Evolutionary conservation across 345 rosid species (phyloP).

Genomic region (Chamaenerion angustifolium): DNA sequence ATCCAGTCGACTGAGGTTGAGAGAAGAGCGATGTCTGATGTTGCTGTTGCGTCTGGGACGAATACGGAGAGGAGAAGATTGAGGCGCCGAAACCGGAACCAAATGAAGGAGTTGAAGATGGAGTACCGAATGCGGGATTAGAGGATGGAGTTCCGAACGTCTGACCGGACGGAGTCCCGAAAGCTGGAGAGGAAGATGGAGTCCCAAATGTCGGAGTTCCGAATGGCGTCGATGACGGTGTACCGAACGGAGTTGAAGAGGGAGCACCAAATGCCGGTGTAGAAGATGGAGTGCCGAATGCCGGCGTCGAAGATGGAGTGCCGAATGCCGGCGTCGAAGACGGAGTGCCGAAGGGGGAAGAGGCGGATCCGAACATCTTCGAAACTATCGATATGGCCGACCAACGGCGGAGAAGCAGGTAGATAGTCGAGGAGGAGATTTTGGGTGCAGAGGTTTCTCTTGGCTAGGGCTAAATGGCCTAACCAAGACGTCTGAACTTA

Average conservation of each 20-base stretch:
- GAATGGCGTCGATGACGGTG: no score
- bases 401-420: conserved; percentile 3
- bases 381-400: not conserved
- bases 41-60: conserved; percentile 49
- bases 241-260: not conserved
- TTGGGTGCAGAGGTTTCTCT: not conserved
- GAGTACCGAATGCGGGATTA: no score
- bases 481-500: no score
- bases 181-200: conserved; percentile 6
- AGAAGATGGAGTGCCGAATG: conserved; percentile 1
- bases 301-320: conserved; percentile 20
- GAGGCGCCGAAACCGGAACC: conserved; percentile 38
- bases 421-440: not conserved
- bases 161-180: conserved; percentile 8
- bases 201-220: conserved; percentile 9
- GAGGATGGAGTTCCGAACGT: conserved; percentile 8
- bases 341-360: conserved; percentile 19
- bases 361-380: conserved; percentile 26
- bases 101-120: no score
- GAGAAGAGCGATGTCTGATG: conserved; percentile 24
- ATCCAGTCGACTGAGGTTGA: conserved; percentile 26
- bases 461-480: conserved; percentile 1
- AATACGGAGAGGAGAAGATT: conserved; percentile 65
- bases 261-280: conserved; percentile 19
- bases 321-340: conserved; percentile 24